A percentile compares a stretch with the other conserved stretches of the same genome.
These are phyloP conservation scores for barley (Hordeum vulgare) DNA, from an alignment of 176 grass and related monocot genomes.

Conservation along the genomic window MorexV3_pseudomolecules_assembly NC_058522.1:420833873-420834372, in stretches of 20 bases:
- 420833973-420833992: background rate
- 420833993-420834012: background rate
- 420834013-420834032: background rate
- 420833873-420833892: constrained; percentile 5
- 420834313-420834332: background rate
- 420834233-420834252: constrained; percentile 89
- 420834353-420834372: background rate
- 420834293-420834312: constrained; percentile 83
- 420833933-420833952: background rate
- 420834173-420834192: constrained; percentile 69
- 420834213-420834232: constrained; percentile 67
- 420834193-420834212: constrained; percentile 58
- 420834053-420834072: background rate
- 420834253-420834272: constrained; percentile 91
- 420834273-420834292: constrained; percentile 68
- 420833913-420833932: constrained; percentile 14
- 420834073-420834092: background rate
- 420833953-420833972: background rate
- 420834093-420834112: background rate
- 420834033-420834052: background rate
- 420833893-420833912: constrained; percentile 19
- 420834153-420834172: constrained; percentile 35
- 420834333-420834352: background rate
- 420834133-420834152: constrained; percentile 70
- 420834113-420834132: constrained; percentile 73